Percentiles rank a stretch among this genome's conserved stretches.
These are phyloP conservation scores for Millerozyma miso DNA, from an alignment of 805 yeast species.

Conservation along the genomic window DNA sequence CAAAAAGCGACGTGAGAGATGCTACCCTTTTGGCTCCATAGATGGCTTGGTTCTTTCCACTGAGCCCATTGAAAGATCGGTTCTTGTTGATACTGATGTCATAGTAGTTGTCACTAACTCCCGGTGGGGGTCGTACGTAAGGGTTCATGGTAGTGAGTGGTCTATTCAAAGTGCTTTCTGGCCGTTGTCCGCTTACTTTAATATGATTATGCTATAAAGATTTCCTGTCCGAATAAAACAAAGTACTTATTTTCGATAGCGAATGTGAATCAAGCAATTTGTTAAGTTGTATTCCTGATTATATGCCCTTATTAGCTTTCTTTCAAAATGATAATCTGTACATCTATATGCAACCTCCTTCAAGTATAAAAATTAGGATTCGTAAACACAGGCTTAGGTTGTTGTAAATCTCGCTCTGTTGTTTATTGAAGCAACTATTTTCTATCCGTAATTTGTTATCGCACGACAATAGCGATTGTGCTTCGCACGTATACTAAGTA, in stretches of 20 bases:
- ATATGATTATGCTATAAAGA: background rate
- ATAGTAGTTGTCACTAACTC: slow-evolving; percentile 25
- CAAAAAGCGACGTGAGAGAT: slow-evolving; percentile 20
- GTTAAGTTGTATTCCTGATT: background rate
- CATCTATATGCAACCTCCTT: background rate
- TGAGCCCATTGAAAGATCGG: slow-evolving; percentile 3
- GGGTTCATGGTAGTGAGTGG: slow-evolving; percentile 13
- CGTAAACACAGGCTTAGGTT: background rate
- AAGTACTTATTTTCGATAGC: background rate
- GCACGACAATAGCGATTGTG: background rate
- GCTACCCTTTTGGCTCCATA: slow-evolving; percentile 23
- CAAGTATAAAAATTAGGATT: background rate
- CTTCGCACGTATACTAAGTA: background rate
- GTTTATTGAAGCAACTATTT: background rate
- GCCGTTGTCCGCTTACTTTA: background rate
- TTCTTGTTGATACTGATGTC: slow-evolving; percentile 15
- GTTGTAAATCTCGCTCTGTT: background rate
- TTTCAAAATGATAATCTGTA: background rate
- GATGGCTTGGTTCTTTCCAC: slow-evolving; percentile 15
- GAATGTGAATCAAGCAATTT: background rate
- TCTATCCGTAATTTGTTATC: background rate
- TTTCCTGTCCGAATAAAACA: background rate
- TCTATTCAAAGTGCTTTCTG: background rate
- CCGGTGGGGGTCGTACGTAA: slow-evolving; percentile 15
- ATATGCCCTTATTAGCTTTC: background rate